A percentile compares a stretch with the other conserved stretches of the same genome.
Evolutionary conservation across 2,329 filamentous ascomycete genomes (phyloP).

Genomic region (Colletotrichum plurivorum): DNA sequence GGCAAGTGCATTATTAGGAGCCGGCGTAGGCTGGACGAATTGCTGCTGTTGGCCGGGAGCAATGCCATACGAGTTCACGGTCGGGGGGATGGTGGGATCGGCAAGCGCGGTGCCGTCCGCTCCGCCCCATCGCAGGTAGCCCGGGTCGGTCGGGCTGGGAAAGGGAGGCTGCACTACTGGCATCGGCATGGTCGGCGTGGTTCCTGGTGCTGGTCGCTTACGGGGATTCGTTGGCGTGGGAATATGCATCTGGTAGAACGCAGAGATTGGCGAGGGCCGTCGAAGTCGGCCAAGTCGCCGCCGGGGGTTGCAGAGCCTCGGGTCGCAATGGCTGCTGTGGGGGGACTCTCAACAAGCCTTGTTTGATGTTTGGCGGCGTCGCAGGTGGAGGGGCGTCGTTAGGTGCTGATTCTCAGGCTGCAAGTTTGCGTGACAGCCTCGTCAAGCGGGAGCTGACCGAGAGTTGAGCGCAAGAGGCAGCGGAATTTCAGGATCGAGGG

Average conservation of each 20-base stretch:
- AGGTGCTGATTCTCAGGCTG: slow-evolving; percentile 17
- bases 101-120: slow-evolving; percentile 55
- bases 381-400: neutral
- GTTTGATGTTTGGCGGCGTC: slow-evolving; percentile 25
- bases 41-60: slow-evolving; percentile 53
- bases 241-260: slow-evolving; percentile 39
- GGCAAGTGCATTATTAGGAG: slow-evolving; percentile 61
- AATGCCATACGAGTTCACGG: slow-evolving; percentile 56
- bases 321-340: slow-evolving; percentile 13
- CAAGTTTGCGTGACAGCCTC: slow-evolving; percentile 27
- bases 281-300: slow-evolving; percentile 25
- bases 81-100: slow-evolving; percentile 50
- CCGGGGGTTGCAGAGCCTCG: slow-evolving; percentile 21
- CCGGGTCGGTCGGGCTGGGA: slow-evolving; percentile 60
- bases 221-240: slow-evolving; percentile 68
- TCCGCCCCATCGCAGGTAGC: slow-evolving; percentile 62
- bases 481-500: slow-evolving; percentile 4
- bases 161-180: slow-evolving; percentile 64
- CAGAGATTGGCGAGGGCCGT: slow-evolving; percentile 16
- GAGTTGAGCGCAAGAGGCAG: slow-evolving; percentile 2
- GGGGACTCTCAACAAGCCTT: slow-evolving; percentile 22
- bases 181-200: slow-evolving; percentile 72
- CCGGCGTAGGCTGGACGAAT: slow-evolving; percentile 45
- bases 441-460: slow-evolving; percentile 14
- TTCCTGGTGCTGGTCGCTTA: slow-evolving; percentile 82